Evolutionary conservation across 2,329 filamentous ascomycete genomes (phyloP), one percentile per base, ranked within the genome.

Genomic region (Xylariaceae sp.): DNA sequence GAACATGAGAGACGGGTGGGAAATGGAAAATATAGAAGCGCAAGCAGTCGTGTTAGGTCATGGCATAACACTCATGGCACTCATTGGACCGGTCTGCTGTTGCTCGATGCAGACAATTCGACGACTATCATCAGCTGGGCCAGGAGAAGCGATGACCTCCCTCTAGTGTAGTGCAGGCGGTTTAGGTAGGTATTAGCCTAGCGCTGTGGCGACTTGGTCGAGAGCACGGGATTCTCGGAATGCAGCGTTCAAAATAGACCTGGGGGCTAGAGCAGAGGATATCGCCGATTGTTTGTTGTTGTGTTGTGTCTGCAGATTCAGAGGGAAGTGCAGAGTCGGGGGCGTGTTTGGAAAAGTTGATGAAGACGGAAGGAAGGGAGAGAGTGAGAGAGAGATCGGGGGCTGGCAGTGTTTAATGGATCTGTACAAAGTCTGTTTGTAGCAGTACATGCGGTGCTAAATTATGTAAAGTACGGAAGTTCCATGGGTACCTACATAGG

Each of bases 21-120:
- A 42, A 42, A 54, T 45, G 53, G 23, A 30, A 30, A 30, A 30
- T 59, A 54, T 63, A 56, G 62, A 60, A 47, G 61, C 58, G 58
- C 54, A 59, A 55, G 55, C 9, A 42, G 51, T 42, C 44, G 53
- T 55, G 34, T 51, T 35, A 34, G 47, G 34, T 47, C 45, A 57
- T 53, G 23, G 23, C 23, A 30, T 30, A 30, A 30, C 23, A 30
- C 23, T 30, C 23, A 30, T 30, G 4, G 48, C 44, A 42, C 47
- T 55, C 56, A 56, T 59, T 35, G 53, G 58, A 56, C 60, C 55
- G 57, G 56, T 60, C 56, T 53, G 50, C 42, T 10, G 49, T 42
- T 34, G 42, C 44, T 53, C 13, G 53, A 18, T 30, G 51, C 51
- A 11, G 13, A 34, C 15, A 48, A 48, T 49, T 57, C 52, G 56